Conservation (phyloP, 768 basidiomycete genomes). For the Kwoniella sp. region DNA sequence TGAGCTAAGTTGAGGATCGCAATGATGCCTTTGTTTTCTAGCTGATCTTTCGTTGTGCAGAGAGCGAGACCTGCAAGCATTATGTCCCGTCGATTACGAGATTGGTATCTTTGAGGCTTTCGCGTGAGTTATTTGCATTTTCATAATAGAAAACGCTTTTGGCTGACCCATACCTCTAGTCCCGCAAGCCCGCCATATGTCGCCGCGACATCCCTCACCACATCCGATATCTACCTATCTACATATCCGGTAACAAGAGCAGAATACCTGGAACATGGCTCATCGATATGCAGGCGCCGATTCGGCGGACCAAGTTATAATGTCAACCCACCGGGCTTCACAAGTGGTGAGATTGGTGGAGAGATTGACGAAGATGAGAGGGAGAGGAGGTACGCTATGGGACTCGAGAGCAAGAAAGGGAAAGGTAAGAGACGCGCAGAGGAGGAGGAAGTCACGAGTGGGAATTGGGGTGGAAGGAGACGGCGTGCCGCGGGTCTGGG, state of each 20-base stretch:
- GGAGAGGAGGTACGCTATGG: conserved; percentile 49
- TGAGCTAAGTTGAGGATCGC: no score
- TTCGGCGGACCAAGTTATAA: conserved; percentile 59
- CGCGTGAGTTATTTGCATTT: conserved; percentile 69
- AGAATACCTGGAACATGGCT: conserved; percentile 84
- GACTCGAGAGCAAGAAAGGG: conserved; percentile 36
- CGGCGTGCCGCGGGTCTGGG: conserved; percentile 24
- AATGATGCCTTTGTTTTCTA: no score
- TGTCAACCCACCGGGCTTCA: conserved; percentile 43
- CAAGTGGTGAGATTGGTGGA: conserved; percentile 18
- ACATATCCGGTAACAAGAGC: conserved; percentile 68
- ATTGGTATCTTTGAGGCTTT: conserved; percentile 71
- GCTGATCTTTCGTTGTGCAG: no score
- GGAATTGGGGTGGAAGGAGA: conserved; percentile 50
- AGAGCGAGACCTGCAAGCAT: conserved; percentile 69
- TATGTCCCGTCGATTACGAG: conserved; percentile 80
- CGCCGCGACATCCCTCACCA: conserved; percentile 60
- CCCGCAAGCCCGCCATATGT: conserved; percentile 46
- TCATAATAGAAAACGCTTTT: no score
- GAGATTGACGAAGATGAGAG: conserved; percentile 48
- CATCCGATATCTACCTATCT: conserved; percentile 61
- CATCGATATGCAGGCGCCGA: conserved; percentile 71
- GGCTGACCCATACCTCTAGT: conserved; percentile 15
- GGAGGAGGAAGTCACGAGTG: conserved; percentile 49
- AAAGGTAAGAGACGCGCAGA: conserved; percentile 32